Conservation (phyloP, 2,329 filamentous ascomycete genomes). For the Ceratocystis huliohia region DNA sequence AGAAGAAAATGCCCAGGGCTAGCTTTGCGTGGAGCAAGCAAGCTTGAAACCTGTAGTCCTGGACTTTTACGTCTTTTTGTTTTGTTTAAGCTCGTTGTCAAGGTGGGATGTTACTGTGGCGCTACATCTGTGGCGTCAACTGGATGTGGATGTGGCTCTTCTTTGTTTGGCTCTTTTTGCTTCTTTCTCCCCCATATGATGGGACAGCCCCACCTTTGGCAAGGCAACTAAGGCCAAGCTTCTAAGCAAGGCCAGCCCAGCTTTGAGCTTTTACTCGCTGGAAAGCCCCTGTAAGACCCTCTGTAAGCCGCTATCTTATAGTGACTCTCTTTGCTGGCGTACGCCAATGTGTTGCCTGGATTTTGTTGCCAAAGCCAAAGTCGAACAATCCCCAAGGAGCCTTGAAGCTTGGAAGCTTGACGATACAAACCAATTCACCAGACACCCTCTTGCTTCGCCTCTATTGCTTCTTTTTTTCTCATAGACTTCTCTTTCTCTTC, state of each 20-base stretch:
- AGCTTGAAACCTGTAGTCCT: background rate
- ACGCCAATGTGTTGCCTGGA: slow-evolving; percentile 16
- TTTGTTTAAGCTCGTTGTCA: background rate
- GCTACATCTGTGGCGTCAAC: background rate
- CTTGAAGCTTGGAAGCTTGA: slow-evolving; percentile 3
- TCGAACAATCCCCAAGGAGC: background rate
- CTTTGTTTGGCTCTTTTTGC: background rate
- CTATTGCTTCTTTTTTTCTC: background rate
- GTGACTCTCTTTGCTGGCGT: slow-evolving; percentile 14
- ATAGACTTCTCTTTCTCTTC: background rate
- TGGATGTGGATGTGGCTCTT: slow-evolving; percentile 6
- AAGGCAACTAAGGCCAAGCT: slow-evolving; percentile 14
- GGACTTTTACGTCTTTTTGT: background rate
- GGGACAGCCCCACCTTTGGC: slow-evolving; percentile 14
- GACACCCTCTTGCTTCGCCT: too few species aligned
- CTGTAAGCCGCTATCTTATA: background rate
- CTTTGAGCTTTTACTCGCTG: background rate
- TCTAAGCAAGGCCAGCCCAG: background rate
- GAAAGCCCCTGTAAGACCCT: background rate
- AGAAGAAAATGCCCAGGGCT: too few species aligned
- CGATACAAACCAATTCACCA: background rate
- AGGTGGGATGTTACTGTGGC: slow-evolving; percentile 16
- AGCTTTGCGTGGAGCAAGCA: too few species aligned
- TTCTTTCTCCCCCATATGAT: too few species aligned
- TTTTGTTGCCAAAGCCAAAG: background rate